Evolutionary conservation across 495 filamentous ascomycete species (phyloP), one percentile per base, ranked within the genome.

Genomic region (Talaromyces ruber): DNA sequence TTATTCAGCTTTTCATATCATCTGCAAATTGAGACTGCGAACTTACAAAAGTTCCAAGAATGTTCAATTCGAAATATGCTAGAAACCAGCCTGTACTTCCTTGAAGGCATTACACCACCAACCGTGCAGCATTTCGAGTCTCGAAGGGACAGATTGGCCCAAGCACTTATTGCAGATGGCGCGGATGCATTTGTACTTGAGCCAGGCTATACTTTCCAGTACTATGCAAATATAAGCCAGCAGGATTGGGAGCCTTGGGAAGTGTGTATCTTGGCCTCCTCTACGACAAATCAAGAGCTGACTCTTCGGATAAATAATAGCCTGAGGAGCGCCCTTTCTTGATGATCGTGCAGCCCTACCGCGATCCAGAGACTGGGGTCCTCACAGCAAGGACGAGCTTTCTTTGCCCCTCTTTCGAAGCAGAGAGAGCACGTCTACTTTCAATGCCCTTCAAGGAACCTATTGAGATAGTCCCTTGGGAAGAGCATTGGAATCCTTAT

Each of bases 401-500:
- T 55, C 72, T 84, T 8, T 75, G 74, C 45, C 81, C 80, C 1
- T 76, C 76, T 30, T 84, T 83, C 62, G 82, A 84, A 64, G 81
- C 79, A 18, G 79, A 76, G 26, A 71, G 82, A 37, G 82, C 75
- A 1, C 71, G 75, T 16, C 72, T 84, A 61, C 72, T 84, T 16
- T 73, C 71, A 12, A 83, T 84, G 68, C 80, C 81, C 0, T 81
- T 80, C 25, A 60, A 50, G 6, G 72, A 79, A 11, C 63, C 68
- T 3, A 62, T 83, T 22, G 70, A 77, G 12, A 78, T 82, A 14
- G 69, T 84, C 16, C 72, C 70, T 0, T 84, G 80, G 76, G 81
- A 83, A 66, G 82, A 85, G 61, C 82, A 84, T 59, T 84, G 81
- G 81, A 72, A 83, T 65, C 81, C 81, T 6, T 85, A 83, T 62